Percentiles rank a stretch among this genome's conserved stretches.
phyloP scores from a whole-genome alignment of 2,329 filamentous ascomycete genomes.

The Fusarium sterilihyphosum region DNA sequence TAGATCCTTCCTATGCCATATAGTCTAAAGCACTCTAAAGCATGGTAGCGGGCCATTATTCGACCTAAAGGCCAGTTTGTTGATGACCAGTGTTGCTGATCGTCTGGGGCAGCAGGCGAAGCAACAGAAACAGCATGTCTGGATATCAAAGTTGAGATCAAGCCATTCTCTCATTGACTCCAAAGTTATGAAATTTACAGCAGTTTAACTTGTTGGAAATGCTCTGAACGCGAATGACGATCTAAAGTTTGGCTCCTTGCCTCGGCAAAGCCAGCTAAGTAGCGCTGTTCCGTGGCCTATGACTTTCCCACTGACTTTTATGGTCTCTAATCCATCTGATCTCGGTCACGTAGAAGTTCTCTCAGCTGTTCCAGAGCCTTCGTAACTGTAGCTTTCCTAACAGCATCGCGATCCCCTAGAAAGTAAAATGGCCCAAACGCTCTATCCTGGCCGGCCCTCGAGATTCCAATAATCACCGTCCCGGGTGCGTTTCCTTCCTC shows the following conservation, averaged over 20 bases:
- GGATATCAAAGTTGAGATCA: not conserved
- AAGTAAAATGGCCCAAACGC: conserved; percentile 32
- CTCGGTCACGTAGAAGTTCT: not conserved
- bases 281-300: not conserved
- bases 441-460: not conserved
- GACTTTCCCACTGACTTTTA: not conserved
- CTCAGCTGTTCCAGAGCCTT: conserved; percentile 18
- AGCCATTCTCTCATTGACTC: fast-evolving
- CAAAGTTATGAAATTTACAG: not conserved
- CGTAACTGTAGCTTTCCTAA: conserved; percentile 1
- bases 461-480: conserved; percentile 33
- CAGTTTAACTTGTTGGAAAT: not conserved
- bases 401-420: conserved; percentile 4
- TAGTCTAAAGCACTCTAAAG: too few relatives aligned
- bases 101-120: not conserved
- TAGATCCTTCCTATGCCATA: too few relatives aligned
- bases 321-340: not conserved
- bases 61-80: not conserved
- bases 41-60: too few relatives aligned
- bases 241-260: not conserved
- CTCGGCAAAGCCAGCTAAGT: too few relatives aligned
- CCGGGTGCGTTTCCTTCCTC: conserved; percentile 32
- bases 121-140: not conserved
- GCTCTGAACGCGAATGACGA: fast-evolving
- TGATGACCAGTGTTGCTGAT: not conserved